Evolutionary conservation across 768 basidiomycete species (phyloP).

Genomic region (Suillus lakei): DNA sequence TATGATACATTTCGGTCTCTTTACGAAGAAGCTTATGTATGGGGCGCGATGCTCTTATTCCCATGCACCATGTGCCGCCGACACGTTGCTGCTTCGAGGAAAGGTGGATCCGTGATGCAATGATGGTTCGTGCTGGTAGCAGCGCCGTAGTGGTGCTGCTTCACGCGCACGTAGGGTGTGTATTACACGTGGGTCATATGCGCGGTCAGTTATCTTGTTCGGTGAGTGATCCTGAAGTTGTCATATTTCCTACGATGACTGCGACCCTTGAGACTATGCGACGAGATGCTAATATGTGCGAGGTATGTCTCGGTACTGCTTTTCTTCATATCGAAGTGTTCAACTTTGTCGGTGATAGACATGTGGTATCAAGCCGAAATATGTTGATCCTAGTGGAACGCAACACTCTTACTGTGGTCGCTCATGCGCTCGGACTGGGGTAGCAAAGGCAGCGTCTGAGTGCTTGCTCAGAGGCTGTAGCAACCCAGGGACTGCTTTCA

Average conservation of each 20-base stretch:
- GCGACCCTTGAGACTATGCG: neutral
- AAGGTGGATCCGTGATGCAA: neutral
- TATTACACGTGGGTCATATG: neutral
- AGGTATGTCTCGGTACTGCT: conserved; percentile 20
- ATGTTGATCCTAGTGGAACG: conserved; percentile 58
- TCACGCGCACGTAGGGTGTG: neutral
- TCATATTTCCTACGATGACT: conserved; percentile 8
- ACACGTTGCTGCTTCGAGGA: conserved; percentile 6
- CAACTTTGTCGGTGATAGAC: conserved; percentile 38
- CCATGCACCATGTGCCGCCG: neutral
- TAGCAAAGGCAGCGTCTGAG: conserved; percentile 41
- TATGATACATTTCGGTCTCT: neutral
- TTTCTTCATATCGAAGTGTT: neutral
- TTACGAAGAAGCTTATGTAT: conserved; percentile 3
- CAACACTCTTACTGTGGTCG: conserved; percentile 65
- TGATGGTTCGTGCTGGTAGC: neutral
- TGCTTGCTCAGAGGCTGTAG: conserved; percentile 59
- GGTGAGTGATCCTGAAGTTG: neutral
- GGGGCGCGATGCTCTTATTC: neutral
- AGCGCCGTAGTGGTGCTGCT: neutral
- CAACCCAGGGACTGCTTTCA: conserved; percentile 53
- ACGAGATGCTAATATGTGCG: conserved; percentile 24
- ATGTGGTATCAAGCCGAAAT: conserved; percentile 65
- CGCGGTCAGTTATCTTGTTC: neutral
- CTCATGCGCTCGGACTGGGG: conserved; percentile 57